Evolutionary conservation across 208 protist genomes (phyloP).

Genomic region (Trypanosoma lewisi): DNA sequence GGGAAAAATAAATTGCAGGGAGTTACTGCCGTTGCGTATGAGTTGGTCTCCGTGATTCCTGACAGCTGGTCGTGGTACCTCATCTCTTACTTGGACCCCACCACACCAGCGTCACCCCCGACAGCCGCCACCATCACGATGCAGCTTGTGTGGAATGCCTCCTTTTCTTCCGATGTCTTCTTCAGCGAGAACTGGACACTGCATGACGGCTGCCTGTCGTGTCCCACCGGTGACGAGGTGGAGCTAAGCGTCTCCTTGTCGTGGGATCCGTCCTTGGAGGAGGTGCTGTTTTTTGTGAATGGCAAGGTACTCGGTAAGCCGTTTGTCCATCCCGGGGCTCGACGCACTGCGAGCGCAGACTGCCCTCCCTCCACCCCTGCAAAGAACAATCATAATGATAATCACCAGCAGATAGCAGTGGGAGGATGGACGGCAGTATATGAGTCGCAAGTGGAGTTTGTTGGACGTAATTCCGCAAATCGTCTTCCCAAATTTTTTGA

Average conservation of each 20-base stretch:
- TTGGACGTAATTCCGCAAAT: neutral
- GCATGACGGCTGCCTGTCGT: neutral
- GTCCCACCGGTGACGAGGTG: neutral
- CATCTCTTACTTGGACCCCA: neutral
- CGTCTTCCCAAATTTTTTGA: constrained; percentile 3
- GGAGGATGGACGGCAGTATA: constrained; percentile 2
- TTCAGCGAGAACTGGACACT: constrained; percentile 6
- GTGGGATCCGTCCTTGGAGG: constrained; percentile 1
- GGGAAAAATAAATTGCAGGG: neutral
- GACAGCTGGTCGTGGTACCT: constrained; percentile 5
- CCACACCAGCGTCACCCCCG: neutral
- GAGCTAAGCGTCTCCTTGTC: neutral
- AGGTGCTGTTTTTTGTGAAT: constrained; percentile 8
- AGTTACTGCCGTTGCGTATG: constrained; percentile 1
- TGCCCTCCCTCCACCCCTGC: neutral
- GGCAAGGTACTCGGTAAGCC: neutral
- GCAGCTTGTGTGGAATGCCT: constrained; percentile 7
- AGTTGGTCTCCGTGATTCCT: neutral
- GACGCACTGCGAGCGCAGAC: neutral
- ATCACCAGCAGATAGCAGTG: neutral
- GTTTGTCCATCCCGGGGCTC: neutral
- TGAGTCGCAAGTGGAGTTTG: constrained; percentile 1
- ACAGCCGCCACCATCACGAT: neutral
- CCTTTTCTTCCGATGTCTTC: neutral
- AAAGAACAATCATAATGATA: no score